Base-by-base conservation (phyloP, 352 stramenopile genomes). In the Elongisporangium undulatum region DNA sequence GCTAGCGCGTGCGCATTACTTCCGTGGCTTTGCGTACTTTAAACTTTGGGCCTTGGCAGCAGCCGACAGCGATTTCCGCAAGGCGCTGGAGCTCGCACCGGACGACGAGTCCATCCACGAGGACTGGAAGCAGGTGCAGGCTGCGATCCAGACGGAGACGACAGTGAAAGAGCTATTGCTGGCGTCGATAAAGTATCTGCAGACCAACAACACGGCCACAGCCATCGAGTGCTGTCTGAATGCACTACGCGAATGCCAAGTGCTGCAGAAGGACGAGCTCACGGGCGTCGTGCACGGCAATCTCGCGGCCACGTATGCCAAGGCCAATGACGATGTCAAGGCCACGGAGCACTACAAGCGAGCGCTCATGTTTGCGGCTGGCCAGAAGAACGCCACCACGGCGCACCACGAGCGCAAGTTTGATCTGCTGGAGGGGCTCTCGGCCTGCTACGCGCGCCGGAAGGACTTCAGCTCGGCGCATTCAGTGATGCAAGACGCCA, bases 241-340 rank as follows among this genome's bases (percentile, higher is more conserved):
- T 16, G 80, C 80, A 10, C 59, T 90, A 39, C 65, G 68, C 17
- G 77, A 84, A 56, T 74, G 69, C 17, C 71, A 89, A 22, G 21
- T 68, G 45, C 66, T 90, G n/a, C 63, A 76, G 29, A 84, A 82
- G 39, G 74, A 75, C 59, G 81, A 89, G 48, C 74, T 85, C n/a
- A 89, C 74, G 45, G 77, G 74, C 12, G 45, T 89, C 21, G 81
- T 90, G 23, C 81, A 90, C 61, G 73, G 77, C 24, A 89, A 90
- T 57, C 56, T 90, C 15, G 81, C 81, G 5, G 71, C 79, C 1
- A 81, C 77, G 12, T 85, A 86, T 51, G 62, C 71, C 15, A 82
- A 84, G 29, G 62, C 73, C 34, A 75, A 82, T 20, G 70, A 85
- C 62, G 72, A 88, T 51, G 62, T 71, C 21, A 76, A 80, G 34